Evolutionary conservation across 352 stramenopile species (phyloP), one percentile per base, ranked within the genome.

Genomic region (Phytophthora citrophthora): DNA sequence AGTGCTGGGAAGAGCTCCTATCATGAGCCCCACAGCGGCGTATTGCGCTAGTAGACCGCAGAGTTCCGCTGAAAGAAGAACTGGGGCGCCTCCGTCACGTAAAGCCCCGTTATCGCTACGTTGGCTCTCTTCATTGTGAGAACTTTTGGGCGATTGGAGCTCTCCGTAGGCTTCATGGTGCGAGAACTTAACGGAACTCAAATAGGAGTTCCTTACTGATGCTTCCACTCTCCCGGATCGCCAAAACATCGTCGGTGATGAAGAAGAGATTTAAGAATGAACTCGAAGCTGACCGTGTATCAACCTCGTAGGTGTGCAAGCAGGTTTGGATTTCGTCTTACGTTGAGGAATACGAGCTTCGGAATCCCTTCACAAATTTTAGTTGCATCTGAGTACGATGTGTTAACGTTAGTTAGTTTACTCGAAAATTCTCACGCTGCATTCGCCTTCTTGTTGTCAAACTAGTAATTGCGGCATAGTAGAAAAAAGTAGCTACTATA

Each of bases 1-100:
- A 4, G 70, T 78, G 24, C 72, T 64, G 2, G 85, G 81, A 13
- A 91, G 60, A n/a, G 76, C 60, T 26, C 85, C 82, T 54, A 85
- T 86, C 52, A 94, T 73, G 6, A 94, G 58, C 1, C 83, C 85
- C 0, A 94, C 72, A 0, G 77, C 73, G 0, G 76, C 79, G 54
- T 94, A 94, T 45, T 94, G 83, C 5, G 73, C 61, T 8, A 94
- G 64, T 11, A 94, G 58, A 10, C 81, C 85, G 47, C 78, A 71
- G 12, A 79, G 85, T 62, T 84, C 54, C 5, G 64, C 52, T 8
- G 66, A 77, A 24, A 71, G 74, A 16, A 93, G 57, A 36, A 64
- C 66, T 9, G 73, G 79, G 29, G 74, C 62, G 0, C 55, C 79
- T 27, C 77, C 82, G 10, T 56, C 46, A 8, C 82, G 77, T 18